Base-by-base conservation (phyloP, 306 rosid species). In the Arachis stenosperma region DNA sequence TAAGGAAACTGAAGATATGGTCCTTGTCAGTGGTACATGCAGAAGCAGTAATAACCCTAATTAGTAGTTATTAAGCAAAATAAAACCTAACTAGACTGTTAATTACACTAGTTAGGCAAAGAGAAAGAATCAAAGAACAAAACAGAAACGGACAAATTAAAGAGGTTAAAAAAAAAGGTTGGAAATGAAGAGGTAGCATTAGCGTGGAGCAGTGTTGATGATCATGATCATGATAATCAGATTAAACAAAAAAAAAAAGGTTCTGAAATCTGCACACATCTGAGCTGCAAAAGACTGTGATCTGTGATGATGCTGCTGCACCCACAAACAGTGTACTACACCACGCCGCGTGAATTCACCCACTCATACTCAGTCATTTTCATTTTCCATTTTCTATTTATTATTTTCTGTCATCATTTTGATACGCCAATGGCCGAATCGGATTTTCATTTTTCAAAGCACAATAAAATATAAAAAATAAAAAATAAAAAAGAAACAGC, bases 171-270 rank as follows among this genome's bases (percentile, higher is more conserved):
- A 22, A 22, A 22, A 22, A 22, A 22, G 27, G 27, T 70, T 48
- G 17, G 27, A 22, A 22, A 46, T 9, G 6, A 76, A 46, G 6
- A 76, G 47, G 67, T 61, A 65, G 83, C 75, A 79, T 66, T 61
- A 47, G 68, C 66, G 81, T 61, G 75, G 61, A 70, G 56, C 17
- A 48, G 70, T 72, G 61, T 76, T 73, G 79, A 76, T 69, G 71
- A 72, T 68, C 76, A 73, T 83, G 79, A 83, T 76, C 85, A 76
- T 69, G 71, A 76, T 68, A 80, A 73, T 83, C 82, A 83, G 82
- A 72, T 68, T 59, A 80, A 78, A 52, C 3, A 50, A 64, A 73
- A 78, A 50, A 13, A 13, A 50, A 50, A 50, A 7, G 13, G 15
- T n/a, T 33, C 37, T 33, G 3, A 22, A 6, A 77, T 61, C 84